Evolutionary conservation across 2,329 filamentous ascomycete genomes (phyloP).

Genomic region (Hyphodiscus sp.): DNA sequence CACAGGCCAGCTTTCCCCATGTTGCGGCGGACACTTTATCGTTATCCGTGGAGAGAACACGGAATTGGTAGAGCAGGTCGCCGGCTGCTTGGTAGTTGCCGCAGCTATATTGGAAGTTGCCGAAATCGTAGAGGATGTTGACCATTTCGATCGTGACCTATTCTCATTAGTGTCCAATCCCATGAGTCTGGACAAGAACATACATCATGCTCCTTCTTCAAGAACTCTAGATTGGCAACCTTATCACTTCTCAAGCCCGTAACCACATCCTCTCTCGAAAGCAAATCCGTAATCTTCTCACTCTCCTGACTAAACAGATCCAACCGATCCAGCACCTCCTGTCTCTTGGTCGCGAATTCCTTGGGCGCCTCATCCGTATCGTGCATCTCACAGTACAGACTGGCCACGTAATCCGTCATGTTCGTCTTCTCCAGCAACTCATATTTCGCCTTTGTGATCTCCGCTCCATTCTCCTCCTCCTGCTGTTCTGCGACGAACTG

Average conservation of each 20-base stretch:
- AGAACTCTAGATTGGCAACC: constrained; percentile 94
- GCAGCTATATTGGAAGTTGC: constrained; percentile 96
- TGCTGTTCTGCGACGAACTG: constrained; percentile 84
- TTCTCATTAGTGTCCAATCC: constrained; percentile 9
- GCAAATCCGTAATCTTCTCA: constrained; percentile 77
- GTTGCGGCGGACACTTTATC: constrained; percentile 94
- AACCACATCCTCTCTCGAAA: constrained; percentile 85
- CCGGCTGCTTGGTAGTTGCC: constrained; percentile 87
- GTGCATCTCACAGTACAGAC: constrained; percentile 85
- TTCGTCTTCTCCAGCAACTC: constrained; percentile 94
- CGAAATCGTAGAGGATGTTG: constrained; percentile 89
- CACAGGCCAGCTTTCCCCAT: constrained; percentile 95
- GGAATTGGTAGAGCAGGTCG: constrained; percentile 95
- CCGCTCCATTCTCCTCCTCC: constrained; percentile 58
- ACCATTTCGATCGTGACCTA: constrained; percentile 91
- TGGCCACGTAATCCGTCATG: constrained; percentile 97
- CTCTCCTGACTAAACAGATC: constrained; percentile 83
- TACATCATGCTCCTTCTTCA: constrained; percentile 93
- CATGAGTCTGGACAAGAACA: constrained; percentile 29
- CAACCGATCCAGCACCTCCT: constrained; percentile 78
- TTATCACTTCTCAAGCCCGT: constrained; percentile 92
- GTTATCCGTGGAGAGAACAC: constrained; percentile 95
- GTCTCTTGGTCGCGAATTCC: constrained; percentile 83
- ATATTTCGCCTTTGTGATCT: constrained; percentile 82
- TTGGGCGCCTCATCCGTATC: constrained; percentile 68